Evolutionary conservation across 139 green algal species (phyloP).

Genomic region (Chlorella sorokiniana): DNA sequence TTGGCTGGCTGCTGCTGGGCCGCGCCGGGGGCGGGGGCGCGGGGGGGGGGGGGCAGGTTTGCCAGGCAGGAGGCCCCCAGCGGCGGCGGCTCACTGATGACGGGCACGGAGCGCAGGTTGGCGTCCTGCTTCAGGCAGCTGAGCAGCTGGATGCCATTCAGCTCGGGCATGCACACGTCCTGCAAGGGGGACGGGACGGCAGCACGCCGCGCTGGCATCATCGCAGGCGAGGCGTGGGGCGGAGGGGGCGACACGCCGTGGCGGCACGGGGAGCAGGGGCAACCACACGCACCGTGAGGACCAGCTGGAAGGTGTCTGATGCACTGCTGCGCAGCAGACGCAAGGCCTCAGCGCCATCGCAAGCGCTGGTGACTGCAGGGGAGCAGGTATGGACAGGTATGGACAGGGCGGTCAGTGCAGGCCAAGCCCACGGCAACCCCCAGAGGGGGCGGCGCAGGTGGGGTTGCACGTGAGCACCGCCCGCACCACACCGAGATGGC

Average conservation of each 20-base stretch:
- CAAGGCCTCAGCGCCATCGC: slow-evolving; percentile 76
- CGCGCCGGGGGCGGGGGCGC: too few species aligned
- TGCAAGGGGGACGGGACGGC: slow-evolving; percentile 30
- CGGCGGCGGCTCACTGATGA: slow-evolving; percentile 76
- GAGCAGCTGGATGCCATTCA: slow-evolving; percentile 85
- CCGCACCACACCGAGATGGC: too few species aligned
- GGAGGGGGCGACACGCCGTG: too few species aligned
- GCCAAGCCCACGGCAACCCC: background rate
- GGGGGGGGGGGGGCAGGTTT: background rate
- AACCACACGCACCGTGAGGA: slow-evolving; percentile 71
- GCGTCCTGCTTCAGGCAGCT: slow-evolving; percentile 71
- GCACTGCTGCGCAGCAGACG: slow-evolving; percentile 61
- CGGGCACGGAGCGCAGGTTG: slow-evolving; percentile 71
- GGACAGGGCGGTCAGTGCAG: background rate
- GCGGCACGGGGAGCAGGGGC: background rate
- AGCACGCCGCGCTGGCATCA: background rate
- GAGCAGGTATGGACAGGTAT: too few species aligned
- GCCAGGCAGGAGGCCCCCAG: background rate
- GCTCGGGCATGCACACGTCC: slow-evolving; percentile 93
- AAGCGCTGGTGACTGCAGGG: slow-evolving; percentile 72
- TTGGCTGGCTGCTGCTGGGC: background rate
- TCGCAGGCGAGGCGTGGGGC: too few species aligned
- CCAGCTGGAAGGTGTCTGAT: slow-evolving; percentile 80
- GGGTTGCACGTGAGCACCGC: too few species aligned
- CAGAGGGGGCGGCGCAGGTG: too few species aligned